Percentiles rank a stretch among this genome's conserved stretches.
These are phyloP conservation scores for Nepenthes gracilis DNA, from an alignment of 148 eudicot species.

Conservation along the genomic window DNA sequence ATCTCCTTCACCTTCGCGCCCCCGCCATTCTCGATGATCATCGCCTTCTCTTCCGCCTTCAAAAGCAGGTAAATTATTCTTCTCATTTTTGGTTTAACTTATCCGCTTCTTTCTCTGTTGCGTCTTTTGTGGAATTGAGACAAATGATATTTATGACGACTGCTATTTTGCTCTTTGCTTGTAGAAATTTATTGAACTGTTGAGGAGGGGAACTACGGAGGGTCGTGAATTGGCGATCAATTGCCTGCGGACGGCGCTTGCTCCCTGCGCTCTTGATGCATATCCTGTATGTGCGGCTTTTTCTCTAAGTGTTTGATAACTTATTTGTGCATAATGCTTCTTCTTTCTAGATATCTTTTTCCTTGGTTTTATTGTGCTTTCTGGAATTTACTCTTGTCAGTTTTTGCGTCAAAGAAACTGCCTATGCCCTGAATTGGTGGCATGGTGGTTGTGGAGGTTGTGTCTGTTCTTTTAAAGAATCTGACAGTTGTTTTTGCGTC, in stretches of 20 bases:
- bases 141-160: not conserved
- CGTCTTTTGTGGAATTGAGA: not conserved
- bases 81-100: not conserved
- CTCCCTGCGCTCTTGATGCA: slow-evolving; percentile 92
- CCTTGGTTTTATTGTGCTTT: not conserved
- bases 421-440: not conserved
- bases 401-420: too few species aligned
- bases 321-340: not conserved
- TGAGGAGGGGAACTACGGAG: slow-evolving; percentile 72
- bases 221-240: slow-evolving; percentile 65
- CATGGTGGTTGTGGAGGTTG: not conserved
- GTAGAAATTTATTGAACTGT: slow-evolving; percentile 86
- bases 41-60: slow-evolving; percentile 75
- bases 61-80: slow-evolving; percentile 48
- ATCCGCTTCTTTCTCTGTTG: too few species aligned
- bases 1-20: slow-evolving; percentile 43
- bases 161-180: slow-evolving; percentile 1
- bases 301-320: not conserved
- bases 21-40: slow-evolving; percentile 62
- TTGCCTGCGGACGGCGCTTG: slow-evolving; percentile 63
- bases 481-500: slow-evolving; percentile 7
- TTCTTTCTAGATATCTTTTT: not conserved
- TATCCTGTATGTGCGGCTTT: slow-evolving; percentile 53
- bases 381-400: too few species aligned
- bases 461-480: not conserved